Base-by-base conservation (phyloP, 768 basidiomycete genomes). In the Clathrus columnatus region DNA sequence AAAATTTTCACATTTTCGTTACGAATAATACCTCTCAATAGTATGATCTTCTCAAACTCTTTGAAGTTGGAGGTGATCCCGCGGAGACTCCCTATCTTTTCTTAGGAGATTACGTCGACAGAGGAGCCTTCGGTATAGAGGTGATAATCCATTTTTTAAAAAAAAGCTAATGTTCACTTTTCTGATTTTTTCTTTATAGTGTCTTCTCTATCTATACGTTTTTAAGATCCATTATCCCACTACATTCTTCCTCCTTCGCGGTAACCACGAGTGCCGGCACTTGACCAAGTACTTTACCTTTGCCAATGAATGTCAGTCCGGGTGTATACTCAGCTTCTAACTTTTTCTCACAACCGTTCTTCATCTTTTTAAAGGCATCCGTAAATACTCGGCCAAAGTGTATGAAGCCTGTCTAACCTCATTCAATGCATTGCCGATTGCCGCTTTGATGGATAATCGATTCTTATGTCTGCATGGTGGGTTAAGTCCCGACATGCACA, bases 401-500 rank as follows among this genome's bases (percentile, higher is more conserved):
- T 99, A 99, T 67, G 91, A 98, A 57, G 93, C 91, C 0, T 96
- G 92, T 67, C 81, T 91, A 63, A 78, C 83, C 44, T 90, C 90
- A 0, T 99, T 98, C 74, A 86, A 84, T 64, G 84, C 90, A 21
- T 76, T 99, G 5, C 96, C 96, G 2, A 72, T 99, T 29, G 80
- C 92, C 0, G 96, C 91, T 6, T 74, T 98, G 56, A 88, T 99
- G 69, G 96, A 99, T 67, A 79, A 82, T 59, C 88, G 91, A 63
- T 98, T 99, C 75, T 87, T 99, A 68, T 98, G 95, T 64, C 92
- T 98, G 2, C 96, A 98, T 61, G 96, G 96, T 1, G 96, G 96
- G 3, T 77, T 99, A 32, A 92, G 90, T 0, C 96, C 96, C 0
- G 84, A 88, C 60, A 76, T 99, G 1, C 71, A 84, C 44, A 83